Evolutionary conservation across 306 rosid genomes (phyloP), one percentile per base, ranked within the genome.

Genomic region (Citrullus amarus): DNA sequence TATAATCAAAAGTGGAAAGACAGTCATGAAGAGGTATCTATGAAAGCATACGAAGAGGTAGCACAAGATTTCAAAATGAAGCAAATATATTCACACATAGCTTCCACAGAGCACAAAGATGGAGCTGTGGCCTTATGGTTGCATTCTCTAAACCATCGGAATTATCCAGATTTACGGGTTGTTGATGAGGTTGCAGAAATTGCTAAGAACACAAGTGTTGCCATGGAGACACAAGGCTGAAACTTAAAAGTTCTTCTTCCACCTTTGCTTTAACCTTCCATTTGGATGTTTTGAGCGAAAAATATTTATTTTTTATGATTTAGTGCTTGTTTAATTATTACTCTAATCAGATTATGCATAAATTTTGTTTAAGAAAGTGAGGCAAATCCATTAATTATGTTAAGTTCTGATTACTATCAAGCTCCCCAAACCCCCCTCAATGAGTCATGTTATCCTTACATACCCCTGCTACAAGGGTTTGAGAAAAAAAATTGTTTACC

Each of bases 1-100:
- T 94, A 94, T 77, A 94, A 94, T 86, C 84, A 92, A 76, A 94
- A 94, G 83, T 94, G 98, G 98, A 91, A 90, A 80, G 97, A 88
- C 69, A 92, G 81, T 79, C 98, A 94, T 77, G 95, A 94, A 82
- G 96, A 90, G 86, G 61, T 94, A 79, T 92, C 96, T 0, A 94
- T 90, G 93, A 89, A 89, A 83, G 91, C 82, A 28, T 89, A 86
- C 25, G 88, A 87, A 84, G 84, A 83, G 84, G 96, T 85, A 82
- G 96, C 97, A 1, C 91, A 86, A 82, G 91, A 86, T 3, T 94
- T 94, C 89, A 94, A 92, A 81, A 89, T 89, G 88, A 91, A 87
- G 88, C 82, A 88, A 62, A 91, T 94, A 56, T 94, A 95, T 85
- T 63, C 93, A 84, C 96, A 94, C 77, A 89, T 94, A 65, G 88